phyloP scores from a whole-genome alignment of 2,329 filamentous ascomycete genomes.

The Fusarium sp. region DNA sequence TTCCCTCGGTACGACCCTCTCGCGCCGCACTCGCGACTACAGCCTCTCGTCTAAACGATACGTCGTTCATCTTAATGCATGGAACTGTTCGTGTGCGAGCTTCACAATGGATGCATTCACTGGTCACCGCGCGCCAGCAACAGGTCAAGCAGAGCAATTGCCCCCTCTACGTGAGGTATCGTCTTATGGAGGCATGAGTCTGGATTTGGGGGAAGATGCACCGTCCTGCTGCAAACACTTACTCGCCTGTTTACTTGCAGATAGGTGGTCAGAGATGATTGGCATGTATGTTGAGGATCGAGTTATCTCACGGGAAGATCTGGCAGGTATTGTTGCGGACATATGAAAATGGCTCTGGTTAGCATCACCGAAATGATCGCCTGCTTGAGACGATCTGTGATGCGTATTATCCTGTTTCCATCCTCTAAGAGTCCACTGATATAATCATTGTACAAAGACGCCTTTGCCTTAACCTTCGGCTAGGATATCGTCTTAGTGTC shows the following conservation, averaged over 20 bases:
- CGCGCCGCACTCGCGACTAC: constrained; percentile 38
- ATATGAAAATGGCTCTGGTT: constrained; percentile 41
- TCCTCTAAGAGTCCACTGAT: constrained; percentile 45
- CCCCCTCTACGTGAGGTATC: constrained; percentile 36
- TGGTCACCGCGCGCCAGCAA: constrained; percentile 11
- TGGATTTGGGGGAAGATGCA: constrained; percentile 53
- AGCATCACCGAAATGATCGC: constrained; percentile 6
- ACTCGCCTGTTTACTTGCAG: constrained; percentile 81
- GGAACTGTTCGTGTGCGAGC: constrained; percentile 91
- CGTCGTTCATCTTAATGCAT: constrained; percentile 77
- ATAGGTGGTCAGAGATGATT: constrained; percentile 70
- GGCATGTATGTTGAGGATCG: constrained; percentile 65
- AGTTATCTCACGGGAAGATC: constrained; percentile 69
- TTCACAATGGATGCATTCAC: constrained; percentile 81
- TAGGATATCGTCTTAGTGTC: constrained; percentile 32
- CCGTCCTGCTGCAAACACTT: constrained; percentile 87
- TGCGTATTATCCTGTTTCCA: constrained; percentile 40
- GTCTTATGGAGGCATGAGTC: constrained; percentile 63
- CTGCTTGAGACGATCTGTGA: constrained; percentile 17
- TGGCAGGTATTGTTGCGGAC: constrained; percentile 74
- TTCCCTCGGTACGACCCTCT: constrained; percentile 60
- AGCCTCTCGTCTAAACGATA: constrained; percentile 58
- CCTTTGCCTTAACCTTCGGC: constrained; percentile 37
- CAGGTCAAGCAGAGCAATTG: neutral
- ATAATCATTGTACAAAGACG: constrained; percentile 47